Evolutionary conservation across 2,329 filamentous ascomycete species (phyloP).

Genomic region (Stagonosporopsis cucurbitacearum): DNA sequence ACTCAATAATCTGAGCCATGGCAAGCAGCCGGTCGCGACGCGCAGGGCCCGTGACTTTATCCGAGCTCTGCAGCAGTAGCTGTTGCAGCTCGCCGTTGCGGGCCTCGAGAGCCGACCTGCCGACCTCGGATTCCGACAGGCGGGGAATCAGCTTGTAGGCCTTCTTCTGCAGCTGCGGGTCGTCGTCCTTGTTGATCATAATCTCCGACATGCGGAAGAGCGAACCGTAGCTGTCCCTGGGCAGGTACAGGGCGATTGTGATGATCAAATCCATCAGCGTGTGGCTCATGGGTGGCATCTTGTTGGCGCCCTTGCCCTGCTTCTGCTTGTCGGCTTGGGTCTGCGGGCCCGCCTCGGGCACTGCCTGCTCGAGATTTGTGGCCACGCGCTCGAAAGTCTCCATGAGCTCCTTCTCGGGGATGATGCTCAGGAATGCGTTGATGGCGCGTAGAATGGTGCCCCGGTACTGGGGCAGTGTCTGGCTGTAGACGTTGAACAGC

Average conservation of each 20-base stretch:
- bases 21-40: slow-evolving; percentile 85
- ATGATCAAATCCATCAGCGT: slow-evolving; percentile 97
- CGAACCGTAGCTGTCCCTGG: slow-evolving; percentile 80
- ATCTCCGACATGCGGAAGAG: slow-evolving; percentile 87
- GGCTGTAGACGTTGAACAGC: slow-evolving; percentile 98
- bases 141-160: slow-evolving; percentile 97
- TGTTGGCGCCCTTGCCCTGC: slow-evolving; percentile 66
- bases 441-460: slow-evolving; percentile 92
- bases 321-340: slow-evolving; percentile 70
- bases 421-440: slow-evolving; percentile 91
- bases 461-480: slow-evolving; percentile 90
- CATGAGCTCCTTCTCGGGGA: slow-evolving; percentile 77
- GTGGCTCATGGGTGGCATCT: slow-evolving; percentile 89
- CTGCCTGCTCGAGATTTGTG: slow-evolving; percentile 76
- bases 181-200: slow-evolving; percentile 79
- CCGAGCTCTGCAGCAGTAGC: slow-evolving; percentile 78
- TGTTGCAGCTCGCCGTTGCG: slow-evolving; percentile 79
- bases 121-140: slow-evolving; percentile 79
- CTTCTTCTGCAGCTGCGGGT: slow-evolving; percentile 97
- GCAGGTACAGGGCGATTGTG: slow-evolving; percentile 92
- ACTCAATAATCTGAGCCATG: slow-evolving; percentile 79
- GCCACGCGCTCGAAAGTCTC: slow-evolving; percentile 90
- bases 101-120: slow-evolving; percentile 76
- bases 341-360: slow-evolving; percentile 65
- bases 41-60: slow-evolving; percentile 86